Evolutionary conservation across 1,284 basidiomycete genomes (phyloP).

Genomic region (Naganishia cerealis): DNA sequence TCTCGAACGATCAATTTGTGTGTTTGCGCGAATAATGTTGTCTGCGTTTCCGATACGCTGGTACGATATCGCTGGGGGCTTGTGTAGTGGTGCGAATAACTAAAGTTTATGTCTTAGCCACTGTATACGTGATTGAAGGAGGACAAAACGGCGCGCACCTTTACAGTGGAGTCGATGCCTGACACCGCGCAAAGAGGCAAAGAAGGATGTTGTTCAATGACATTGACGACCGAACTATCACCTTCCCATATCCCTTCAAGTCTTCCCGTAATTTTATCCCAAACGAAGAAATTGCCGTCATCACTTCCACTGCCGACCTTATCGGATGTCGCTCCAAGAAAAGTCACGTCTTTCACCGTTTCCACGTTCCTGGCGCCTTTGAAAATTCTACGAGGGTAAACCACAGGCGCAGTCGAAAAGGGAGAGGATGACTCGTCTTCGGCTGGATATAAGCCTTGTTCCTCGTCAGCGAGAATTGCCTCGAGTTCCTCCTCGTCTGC

Average conservation of each 20-base stretch:
- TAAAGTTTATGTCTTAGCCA: constrained; percentile 34
- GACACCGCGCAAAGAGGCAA: constrained; percentile 77
- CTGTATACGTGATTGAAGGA: background rate
- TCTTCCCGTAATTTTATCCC: constrained; percentile 68
- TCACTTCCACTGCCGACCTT: constrained; percentile 84
- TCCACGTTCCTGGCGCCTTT: constrained; percentile 75
- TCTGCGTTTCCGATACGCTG: constrained; percentile 36
- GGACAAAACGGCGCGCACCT: constrained; percentile 57
- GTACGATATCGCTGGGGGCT: constrained; percentile 36
- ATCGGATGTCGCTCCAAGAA: constrained; percentile 73
- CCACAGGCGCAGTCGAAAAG: constrained; percentile 58
- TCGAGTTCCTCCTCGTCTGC: constrained; percentile 38
- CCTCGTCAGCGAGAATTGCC: constrained; percentile 30
- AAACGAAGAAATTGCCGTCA: constrained; percentile 74
- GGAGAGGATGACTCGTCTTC: constrained; percentile 41
- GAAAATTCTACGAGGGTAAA: constrained; percentile 70
- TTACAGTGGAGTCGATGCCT: constrained; percentile 85
- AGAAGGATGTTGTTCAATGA: constrained; percentile 77
- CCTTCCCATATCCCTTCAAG: constrained; percentile 79
- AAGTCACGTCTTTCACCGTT: constrained; percentile 91
- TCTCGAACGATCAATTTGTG: constrained; percentile 23
- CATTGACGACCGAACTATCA: constrained; percentile 76
- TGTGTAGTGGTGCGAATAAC: constrained; percentile 29
- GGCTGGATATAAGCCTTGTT: constrained; percentile 32
- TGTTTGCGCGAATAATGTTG: constrained; percentile 41